Percentiles rank a stretch among this genome's conserved stretches.
Evolutionary conservation across 305 asterid genomes (phyloP).

Genomic region (Striga hermonthica): DNA sequence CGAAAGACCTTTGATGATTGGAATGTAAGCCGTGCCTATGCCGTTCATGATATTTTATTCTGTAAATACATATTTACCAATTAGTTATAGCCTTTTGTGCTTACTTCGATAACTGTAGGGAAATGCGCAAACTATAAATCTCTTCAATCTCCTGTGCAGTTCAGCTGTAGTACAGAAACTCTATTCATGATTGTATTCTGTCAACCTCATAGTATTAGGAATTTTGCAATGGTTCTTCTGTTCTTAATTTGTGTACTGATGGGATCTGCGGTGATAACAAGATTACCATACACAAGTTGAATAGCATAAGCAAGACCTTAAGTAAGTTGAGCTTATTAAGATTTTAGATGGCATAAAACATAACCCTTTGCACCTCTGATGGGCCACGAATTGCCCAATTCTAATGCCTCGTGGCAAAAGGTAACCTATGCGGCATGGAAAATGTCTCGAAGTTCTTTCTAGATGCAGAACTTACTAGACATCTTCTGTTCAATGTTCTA

Average conservation of each 20-base stretch:
- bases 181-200: not conserved
- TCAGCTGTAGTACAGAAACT: not conserved
- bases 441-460: too few species aligned
- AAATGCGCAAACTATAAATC: slow-evolving; percentile 18
- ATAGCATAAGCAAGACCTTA: slow-evolving; percentile 4
- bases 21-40: slow-evolving; percentile 67
- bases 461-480: too few species aligned
- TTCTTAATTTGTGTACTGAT: slow-evolving; percentile 5
- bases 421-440: too few species aligned
- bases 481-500: too few species aligned
- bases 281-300: slow-evolving; percentile 12
- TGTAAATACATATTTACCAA: slow-evolving; percentile 18
- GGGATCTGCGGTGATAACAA: slow-evolving; percentile 14
- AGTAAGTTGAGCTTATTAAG: slow-evolving; percentile 1
- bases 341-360: slow-evolving; percentile 28
- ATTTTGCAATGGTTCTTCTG: slow-evolving; percentile 4
- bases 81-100: slow-evolving; percentile 4
- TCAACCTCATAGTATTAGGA: not conserved
- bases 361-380: not conserved
- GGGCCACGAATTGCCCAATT: too few species aligned
- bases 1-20: slow-evolving; percentile 98
- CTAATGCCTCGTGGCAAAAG: too few species aligned
- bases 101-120: not conserved
- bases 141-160: slow-evolving; percentile 8
- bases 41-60: not conserved